Percentiles rank a stretch among this genome's conserved stretches.
phyloP scores from a whole-genome alignment of 108 stramenopile species.

The Thalassiosira profunda region DNA sequence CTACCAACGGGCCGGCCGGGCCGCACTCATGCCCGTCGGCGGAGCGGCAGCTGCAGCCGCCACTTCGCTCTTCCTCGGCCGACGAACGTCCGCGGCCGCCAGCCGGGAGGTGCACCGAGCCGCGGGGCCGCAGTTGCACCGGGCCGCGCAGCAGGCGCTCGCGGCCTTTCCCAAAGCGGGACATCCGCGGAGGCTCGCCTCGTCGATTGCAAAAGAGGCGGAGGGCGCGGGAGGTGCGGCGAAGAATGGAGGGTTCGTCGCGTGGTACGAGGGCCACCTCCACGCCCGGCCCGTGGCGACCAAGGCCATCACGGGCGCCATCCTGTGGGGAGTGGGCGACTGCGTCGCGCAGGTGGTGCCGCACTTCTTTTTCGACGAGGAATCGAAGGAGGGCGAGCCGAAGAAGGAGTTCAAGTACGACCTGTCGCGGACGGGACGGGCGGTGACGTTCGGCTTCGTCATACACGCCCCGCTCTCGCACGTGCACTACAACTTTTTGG shows the following conservation, averaged over 20 bases:
- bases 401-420: conserved; percentile 55
- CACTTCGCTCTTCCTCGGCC: conserved; percentile 14
- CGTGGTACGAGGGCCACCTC: conserved; percentile 79
- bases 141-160: background rate
- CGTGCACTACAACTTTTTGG: conserved; percentile 82
- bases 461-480: conserved; percentile 78
- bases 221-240: background rate
- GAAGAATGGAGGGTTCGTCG: conserved; percentile 43
- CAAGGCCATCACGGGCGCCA: conserved; percentile 67
- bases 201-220: background rate
- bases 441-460: conserved; percentile 68
- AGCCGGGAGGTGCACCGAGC: conserved; percentile 13
- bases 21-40: conserved; percentile 11
- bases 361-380: conserved; percentile 22
- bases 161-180: background rate
- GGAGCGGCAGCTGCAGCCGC: conserved; percentile 19
- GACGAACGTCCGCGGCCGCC: conserved; percentile 11
- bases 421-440: conserved; percentile 58
- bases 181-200: background rate
- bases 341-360: conserved; percentile 76
- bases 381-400: background rate
- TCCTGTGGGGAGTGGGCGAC: conserved; percentile 82
- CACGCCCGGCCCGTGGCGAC: conserved; percentile 59
- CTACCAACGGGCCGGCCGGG: conserved; percentile 4
- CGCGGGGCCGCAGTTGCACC: conserved; percentile 2